Base-by-base conservation (phyloP, 2,329 filamentous ascomycete genomes). In the Fusarium equiseti region DNA sequence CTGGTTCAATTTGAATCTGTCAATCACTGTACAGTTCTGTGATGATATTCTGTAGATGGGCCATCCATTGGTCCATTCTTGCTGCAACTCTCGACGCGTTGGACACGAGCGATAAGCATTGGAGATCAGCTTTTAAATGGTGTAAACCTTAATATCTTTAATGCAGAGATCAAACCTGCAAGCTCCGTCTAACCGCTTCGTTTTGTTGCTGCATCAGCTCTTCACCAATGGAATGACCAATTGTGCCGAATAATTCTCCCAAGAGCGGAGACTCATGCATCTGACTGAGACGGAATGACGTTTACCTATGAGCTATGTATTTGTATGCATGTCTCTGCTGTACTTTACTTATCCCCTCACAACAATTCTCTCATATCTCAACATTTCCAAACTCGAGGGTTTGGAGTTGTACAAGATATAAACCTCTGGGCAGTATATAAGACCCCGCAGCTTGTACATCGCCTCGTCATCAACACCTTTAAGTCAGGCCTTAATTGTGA, bases 241-340 rank as follows among this genome's bases (percentile, higher is more conserved):
- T 44, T 55, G n/a, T 60, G 57, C 63, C 68, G 68, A 71, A 56
- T 40, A 70, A 55, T 68, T 71, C 54, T 46, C 38, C 68, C 68
- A 53, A 45, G 63, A 60, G 68, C 67, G 67, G 63, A 66, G 63
- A 66, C 59, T 20, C 35, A 48, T 66, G 43, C 54, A 45, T 66
- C 35, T 45, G 13, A 13, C 48, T 66, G 54, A 66, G 63, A 55
- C 45, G 35, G 48, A 45, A 56, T 70, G 66, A 63, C 66, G 66
- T 70, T 69, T 16, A 11, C 26, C 27, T 50, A 42, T 46, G 53
- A 42, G 38, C 51, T 26, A 29, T 52, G 60, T 52, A 46, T 12
- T 13, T 43, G 29, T 16, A 44, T 49, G 20, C 20, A 50, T 57
- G 12, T 45, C 45, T 63, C 27, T 63, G 31, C 42, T 40, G n/a